Evolutionary conservation across 2,329 filamentous ascomycete species (phyloP), one percentile per base, ranked within the genome.

Genomic region (Penicillium sp.): DNA sequence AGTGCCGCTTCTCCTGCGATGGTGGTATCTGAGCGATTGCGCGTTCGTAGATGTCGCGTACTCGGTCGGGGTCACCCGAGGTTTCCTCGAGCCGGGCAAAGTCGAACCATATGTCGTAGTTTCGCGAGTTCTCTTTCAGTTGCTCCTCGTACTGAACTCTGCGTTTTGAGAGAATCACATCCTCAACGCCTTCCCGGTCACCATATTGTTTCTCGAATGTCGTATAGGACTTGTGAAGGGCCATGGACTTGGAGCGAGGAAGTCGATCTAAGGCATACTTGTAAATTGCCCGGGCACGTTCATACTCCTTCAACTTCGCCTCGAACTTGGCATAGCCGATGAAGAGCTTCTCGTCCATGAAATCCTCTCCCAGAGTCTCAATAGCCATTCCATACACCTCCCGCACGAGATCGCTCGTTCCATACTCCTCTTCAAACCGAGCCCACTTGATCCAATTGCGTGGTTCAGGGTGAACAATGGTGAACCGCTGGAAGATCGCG

Each of bases 371-470:
- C 29, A 98, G 72, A 0, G 87, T 84, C 66, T 97, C 91, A 28
- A 97, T 84, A 1, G 91, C 90, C 48, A 81, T 78, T 3, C 90
- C 88, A 65, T 89, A 97, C 0, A 97, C 91, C 55, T 97, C 89
- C 21, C 93, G 80, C 6, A 98, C 93, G 57, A 91, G 69, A 61
- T 96, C 91, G 63, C 85, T 91, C 1, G 89, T 95, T 8, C 93
- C 93, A 59, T 84, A 88, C 65, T 98, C 93, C 67, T 97, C 91
- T 69, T 98, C 93, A 59, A 97, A 98, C 54, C 87, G 87, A 52
- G 91, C 85, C 93, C 93, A 98, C 67, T 96, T 96, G 72, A 98
- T 94, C 90, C 91, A 98, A 64, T 96, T 97, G 62, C 87, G 82
- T 21, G 93, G 87, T 63, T 96, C 91, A 0, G 93, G 90, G 59